Evolutionary conservation across 2,329 filamentous ascomycete species (phyloP).

Genomic region (Arthrobotrys iridis): DNA sequence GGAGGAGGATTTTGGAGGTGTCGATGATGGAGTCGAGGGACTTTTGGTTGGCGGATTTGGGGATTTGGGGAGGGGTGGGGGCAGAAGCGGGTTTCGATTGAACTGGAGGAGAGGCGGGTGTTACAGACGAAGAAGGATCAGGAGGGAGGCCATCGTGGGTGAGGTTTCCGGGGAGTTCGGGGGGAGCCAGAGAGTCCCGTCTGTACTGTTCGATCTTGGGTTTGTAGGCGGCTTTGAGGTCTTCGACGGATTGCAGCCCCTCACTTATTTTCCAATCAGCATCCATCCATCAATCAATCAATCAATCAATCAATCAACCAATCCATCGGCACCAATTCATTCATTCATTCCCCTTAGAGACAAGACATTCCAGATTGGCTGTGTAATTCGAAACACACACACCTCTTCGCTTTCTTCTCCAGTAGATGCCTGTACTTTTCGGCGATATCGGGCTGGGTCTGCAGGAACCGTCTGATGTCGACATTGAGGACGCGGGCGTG

Average conservation of each 20-base stretch:
- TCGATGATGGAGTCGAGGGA: constrained; percentile 77
- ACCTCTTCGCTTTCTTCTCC: constrained; percentile 78
- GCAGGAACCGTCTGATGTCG: constrained; percentile 73
- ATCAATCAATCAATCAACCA: background rate
- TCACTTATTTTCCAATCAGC: constrained; percentile 61
- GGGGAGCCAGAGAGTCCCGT: constrained; percentile 71
- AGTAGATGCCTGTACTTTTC: constrained; percentile 92
- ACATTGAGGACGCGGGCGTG: constrained; percentile 94
- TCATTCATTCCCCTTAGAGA: too few relatives aligned
- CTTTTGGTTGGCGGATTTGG: constrained; percentile 64
- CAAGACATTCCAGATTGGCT: too few relatives aligned
- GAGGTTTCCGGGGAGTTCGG: constrained; percentile 59
- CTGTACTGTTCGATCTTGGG: constrained; percentile 81
- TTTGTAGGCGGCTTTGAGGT: constrained; percentile 82
- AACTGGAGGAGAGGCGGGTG: constrained; percentile 45
- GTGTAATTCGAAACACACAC: constrained; percentile 57
- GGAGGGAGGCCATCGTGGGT: constrained; percentile 27
- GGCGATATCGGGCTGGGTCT: constrained; percentile 77
- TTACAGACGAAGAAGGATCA: constrained; percentile 58
- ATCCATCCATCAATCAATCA: background rate
- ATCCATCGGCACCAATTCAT: too few relatives aligned
- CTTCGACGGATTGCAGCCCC: constrained; percentile 75
- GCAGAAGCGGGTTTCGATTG: constrained; percentile 59
- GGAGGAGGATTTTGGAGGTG: constrained; percentile 76
- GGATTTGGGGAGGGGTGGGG: constrained; percentile 61